Base-by-base conservation (phyloP, 768 basidiomycete genomes). In the Rossbeevera mucosa region DNA sequence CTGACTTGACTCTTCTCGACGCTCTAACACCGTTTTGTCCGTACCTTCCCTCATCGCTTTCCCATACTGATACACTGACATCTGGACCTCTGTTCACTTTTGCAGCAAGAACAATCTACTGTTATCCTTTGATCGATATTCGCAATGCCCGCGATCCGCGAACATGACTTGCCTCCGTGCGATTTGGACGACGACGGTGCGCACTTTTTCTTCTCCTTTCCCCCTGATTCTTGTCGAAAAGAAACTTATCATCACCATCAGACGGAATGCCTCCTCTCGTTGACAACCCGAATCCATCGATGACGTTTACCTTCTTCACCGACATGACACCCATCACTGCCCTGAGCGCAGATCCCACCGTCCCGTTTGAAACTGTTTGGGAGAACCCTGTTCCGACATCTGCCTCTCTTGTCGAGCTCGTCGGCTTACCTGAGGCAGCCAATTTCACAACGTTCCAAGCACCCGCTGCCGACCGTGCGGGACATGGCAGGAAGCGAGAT, bases 401-500 rank as follows among this genome's bases (percentile, higher is more conserved):
- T 43, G 46, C 59, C 21, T 62, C 67, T 31, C 59, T 60, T 49
- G 46, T 51, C 26, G 59, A 59, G 9, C 48, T 58, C 33, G 26
- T 55, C 47, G 61, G 64, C 18, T 21, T 51, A 29, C 22, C 42
- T 28, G 64, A 61, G 21, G 45, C 52, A 11, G 36, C 43, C 65
- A 60, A 41, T 53, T 62, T 38, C 36, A 38, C 36, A 12, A 58
- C 59, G 0, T 57, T 50, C 53, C 69, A 63, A 54, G 71, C 56
- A 3, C 68, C 36, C 14, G 13, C 41, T 22, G 20, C 62, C 56
- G 68, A 72, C 51, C 77, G 77, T 21, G 53, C 64, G 14, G 77
- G 75, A 51, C 82, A 85, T 63, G 76, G 75, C 52, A 85, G 81
- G 73, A 79, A 80, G 62, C 80, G 82, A 49, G 83, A 85, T 61